Conservation (phyloP, 2,329 filamentous ascomycete genomes). For the Aureobasidium sp. region DNA sequence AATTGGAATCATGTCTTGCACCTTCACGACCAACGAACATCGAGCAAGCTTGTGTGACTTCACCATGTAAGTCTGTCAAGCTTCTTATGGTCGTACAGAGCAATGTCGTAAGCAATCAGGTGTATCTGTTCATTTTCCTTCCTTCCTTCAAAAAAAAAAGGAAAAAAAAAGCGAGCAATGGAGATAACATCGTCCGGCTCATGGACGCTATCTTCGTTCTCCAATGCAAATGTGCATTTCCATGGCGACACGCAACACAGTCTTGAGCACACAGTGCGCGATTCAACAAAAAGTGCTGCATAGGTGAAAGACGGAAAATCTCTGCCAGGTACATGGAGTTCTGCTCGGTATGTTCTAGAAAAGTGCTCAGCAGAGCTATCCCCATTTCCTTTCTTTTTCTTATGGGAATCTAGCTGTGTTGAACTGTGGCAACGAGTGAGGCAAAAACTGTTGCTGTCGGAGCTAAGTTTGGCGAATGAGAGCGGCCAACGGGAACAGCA, state of each 20-base stretch:
- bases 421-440: constrained; percentile 3
- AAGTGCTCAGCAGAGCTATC: not conserved
- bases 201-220: not conserved
- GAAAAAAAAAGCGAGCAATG: too few species aligned
- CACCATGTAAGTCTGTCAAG: too few species aligned
- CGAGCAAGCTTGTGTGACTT: too few species aligned
- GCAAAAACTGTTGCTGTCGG: not conserved
- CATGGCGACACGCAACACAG: not conserved
- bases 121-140: too few species aligned
- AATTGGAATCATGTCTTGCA: too few species aligned
- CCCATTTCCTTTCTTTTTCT: not conserved
- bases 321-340: not conserved
- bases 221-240: not conserved
- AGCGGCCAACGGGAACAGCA: not conserved
- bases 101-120: too few species aligned
- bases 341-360: not conserved
- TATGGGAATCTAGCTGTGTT: not conserved
- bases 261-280: not conserved
- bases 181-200: too few species aligned
- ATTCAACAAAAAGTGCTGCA: not conserved
- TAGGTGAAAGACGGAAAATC: not conserved
- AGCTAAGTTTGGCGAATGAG: not conserved
- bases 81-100: too few species aligned
- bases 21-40: too few species aligned
- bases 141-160: too few species aligned